These are phyloP conservation scores for Dissophora ornata DNA, from an alignment of 192 early-diverging fungal genomes.

Conservation along the genomic window DNA sequence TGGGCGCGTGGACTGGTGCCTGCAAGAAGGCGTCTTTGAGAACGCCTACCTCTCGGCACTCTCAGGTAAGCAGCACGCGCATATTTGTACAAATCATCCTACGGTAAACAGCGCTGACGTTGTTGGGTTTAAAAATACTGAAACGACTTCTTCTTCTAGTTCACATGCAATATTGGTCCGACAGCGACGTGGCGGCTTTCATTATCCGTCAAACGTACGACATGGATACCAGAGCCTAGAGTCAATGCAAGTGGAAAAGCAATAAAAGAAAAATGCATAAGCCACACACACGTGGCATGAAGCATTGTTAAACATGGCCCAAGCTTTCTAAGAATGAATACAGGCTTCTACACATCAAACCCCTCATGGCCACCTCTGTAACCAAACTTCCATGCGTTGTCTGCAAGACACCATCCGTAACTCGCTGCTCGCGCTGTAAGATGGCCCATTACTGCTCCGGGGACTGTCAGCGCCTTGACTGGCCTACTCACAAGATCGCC, in stretches of 20 bases:
- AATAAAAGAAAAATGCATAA: background rate
- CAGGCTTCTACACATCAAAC: background rate
- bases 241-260: no score
- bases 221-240: slow-evolving; percentile 26
- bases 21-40: slow-evolving; percentile 63
- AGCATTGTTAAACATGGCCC: background rate
- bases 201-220: slow-evolving; percentile 69
- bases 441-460: slow-evolving; percentile 45
- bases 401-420: slow-evolving; percentile 39
- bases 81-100: slow-evolving; percentile 17
- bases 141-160: slow-evolving; percentile 16
- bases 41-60: slow-evolving; percentile 58
- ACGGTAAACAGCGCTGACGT: no score
- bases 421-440: slow-evolving; percentile 49
- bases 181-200: slow-evolving; percentile 70
- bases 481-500: slow-evolving; percentile 46
- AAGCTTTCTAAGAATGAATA: no score
- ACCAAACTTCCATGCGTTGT: slow-evolving; percentile 38
- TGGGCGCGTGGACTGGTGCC: slow-evolving; percentile 63
- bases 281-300: no score
- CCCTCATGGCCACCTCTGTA: slow-evolving; percentile 1
- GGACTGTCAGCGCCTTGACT: slow-evolving; percentile 46
- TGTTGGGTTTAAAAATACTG: no score
- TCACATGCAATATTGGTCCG: slow-evolving; percentile 61
- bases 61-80: slow-evolving; percentile 37